Base-by-base conservation (phyloP, 148 eudicot species). In the Chenopodium quinoa region DNA sequence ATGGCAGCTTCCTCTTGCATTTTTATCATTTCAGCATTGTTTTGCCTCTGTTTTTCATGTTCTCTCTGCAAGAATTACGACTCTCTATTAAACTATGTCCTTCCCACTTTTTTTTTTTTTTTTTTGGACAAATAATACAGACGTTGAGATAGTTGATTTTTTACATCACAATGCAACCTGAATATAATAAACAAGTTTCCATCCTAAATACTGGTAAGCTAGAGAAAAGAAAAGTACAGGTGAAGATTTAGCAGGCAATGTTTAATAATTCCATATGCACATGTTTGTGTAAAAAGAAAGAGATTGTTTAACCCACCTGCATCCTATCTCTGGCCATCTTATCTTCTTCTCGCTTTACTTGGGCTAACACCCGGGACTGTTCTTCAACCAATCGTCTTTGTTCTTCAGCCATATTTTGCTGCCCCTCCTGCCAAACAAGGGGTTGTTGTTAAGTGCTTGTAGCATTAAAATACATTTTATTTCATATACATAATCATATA, bases 1-100 rank as follows among this genome's bases (percentile, higher is more conserved):
- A 88, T 78, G 27, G 93, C 88, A 75, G 98, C 92, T 85, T 92
- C 90, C 84, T 96, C 99, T 89, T 96, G 98, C 99, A 96, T 96
- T 75, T 85, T 89, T 64, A 88, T 97, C 77, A 96, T 83, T 71
- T 96, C 99, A 80, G 83, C 89, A 85, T 92, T 92, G 71, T 91
- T 95, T 50, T 83, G 88, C 85, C 94, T 93, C 84, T 96, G 95
- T 81, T 93, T 87, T 89, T 96, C 99, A 85, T 93, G 86, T 71
- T 93, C 98, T 78, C 91, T 88, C 99, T 96, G 91, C 80, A 92
- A 73, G 71, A n/a, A 64, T 47, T 32, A 32, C 8, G 14, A 66
- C 58, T 68, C 48, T 23, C 44, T 27, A 17, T 73, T 37, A 25
- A 79, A 46, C 31, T 40, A 60, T 32, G 64, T 5, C 48, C 25